Evolutionary conservation across 805 yeast species (phyloP), one percentile per base, ranked within the genome.

Genomic region (Wickerhamomyces ciferrii): DNA sequence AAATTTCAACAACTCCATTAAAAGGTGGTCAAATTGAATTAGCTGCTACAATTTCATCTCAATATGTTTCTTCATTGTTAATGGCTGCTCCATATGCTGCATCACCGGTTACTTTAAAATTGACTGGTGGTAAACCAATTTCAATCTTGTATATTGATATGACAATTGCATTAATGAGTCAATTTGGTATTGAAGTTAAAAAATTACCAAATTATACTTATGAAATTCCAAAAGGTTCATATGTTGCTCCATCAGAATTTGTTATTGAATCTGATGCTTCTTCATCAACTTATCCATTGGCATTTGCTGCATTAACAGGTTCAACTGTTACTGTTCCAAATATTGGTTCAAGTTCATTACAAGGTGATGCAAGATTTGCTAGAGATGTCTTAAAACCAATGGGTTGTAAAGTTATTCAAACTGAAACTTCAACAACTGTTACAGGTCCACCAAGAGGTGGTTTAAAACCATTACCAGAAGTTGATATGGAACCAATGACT

Each of bases 401-500:
- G 99, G 99, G 99, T 2, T 94, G 98, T 66, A 69, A 60, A 2
- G 99, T 94, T 21, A 74, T 67, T 39, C 99, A 94, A 70, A 79
- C 94, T 2, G 84, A 76, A 1, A 81, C 86, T 2, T 82, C 95
- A 2, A 94, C 99, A 0, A 90, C 97, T 0, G 98, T 94, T 9
- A 79, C 84, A 38, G 98, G 97, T 42, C 97, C 97, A 6, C 72
- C 85, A 18, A 67, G 68, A 35, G 95, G 95, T 15, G 49, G 66
- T 0, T 73, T 94, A 53, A 77, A 74, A 58, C 87, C 96, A 7
- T 71, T 94, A 52, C 71, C 81, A 13, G 77, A 72, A 51, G 84
- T 94, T 47, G 97, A 94, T 63, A 94, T 94, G 99, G 99, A 94
- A 69, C 98, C 99, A 45, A 94, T 94, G 99, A 94, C 99, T 0